phyloP scores from a whole-genome alignment of 2,329 filamentous ascomycete species.

The Exophiala sp. region DNA sequence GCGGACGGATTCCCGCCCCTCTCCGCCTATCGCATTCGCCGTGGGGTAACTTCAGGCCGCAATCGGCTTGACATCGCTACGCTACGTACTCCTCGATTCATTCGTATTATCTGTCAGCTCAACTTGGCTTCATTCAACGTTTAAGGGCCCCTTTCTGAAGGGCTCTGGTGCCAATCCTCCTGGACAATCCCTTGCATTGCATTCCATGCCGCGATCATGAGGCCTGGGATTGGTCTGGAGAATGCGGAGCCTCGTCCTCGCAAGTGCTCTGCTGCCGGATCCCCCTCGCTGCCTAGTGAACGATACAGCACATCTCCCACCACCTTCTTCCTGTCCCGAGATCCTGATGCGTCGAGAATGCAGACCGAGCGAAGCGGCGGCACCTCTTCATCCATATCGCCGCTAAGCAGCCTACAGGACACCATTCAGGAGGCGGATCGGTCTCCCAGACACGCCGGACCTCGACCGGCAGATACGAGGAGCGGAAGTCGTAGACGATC shows the following conservation, averaged over 20 bases:
- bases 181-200: neutral
- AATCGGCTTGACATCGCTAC: constrained; percentile 1
- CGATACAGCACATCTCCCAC: constrained; percentile 40
- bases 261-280: constrained; percentile 34
- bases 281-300: constrained; percentile 29
- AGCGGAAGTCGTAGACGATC: constrained; percentile 28
- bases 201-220: constrained; percentile 30
- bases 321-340: constrained; percentile 56
- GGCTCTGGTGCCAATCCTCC: neutral
- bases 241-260: constrained; percentile 30
- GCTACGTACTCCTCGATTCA: neutral
- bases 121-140: neutral
- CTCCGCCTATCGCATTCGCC: neutral
- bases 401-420: constrained; percentile 32
- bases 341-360: constrained; percentile 38
- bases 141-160: neutral
- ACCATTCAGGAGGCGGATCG: constrained; percentile 32
- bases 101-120: neutral
- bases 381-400: constrained; percentile 1
- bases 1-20: neutral
- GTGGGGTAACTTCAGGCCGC: constrained; percentile 18
- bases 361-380: constrained; percentile 6
- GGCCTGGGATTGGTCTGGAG: constrained; percentile 35
- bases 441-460: constrained; percentile 24
- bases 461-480: constrained; percentile 32